Evolutionary conservation across 495 filamentous ascomycete species (phyloP), one percentile per base, ranked within the genome.

Genomic region (Trichocladium antarcticum): DNA sequence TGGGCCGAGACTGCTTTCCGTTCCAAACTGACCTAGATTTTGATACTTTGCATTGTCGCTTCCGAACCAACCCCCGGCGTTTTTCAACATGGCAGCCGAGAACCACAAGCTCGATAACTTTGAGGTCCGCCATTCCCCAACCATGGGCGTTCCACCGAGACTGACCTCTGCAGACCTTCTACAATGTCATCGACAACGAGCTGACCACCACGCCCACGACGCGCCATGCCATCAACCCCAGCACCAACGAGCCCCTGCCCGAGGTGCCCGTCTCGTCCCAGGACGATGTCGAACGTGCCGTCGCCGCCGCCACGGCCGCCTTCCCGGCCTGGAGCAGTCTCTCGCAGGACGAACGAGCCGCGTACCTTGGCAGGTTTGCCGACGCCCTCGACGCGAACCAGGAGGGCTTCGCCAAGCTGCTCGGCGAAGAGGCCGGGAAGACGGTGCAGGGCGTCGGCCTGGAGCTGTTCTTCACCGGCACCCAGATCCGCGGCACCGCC

Each of bases 281-380:
- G 8, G 35, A 67, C 22, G 71, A 74, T 19, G 71, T 74, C 28
- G 49, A 46, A 12, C 62, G 61, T 11, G 70, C 66, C 12, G 57
- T 53, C 37, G 54, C 57, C 5, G 68, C 70, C 24, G 70, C 70
- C 45, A 59, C 61, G 50, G 54, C 57, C 5, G 68, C 70, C 24
- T 71, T 71, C 45, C 58, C 61, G 50, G 59, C 61, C 0, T 74
- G 71, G 70, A 55, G 46, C 36, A 55, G 62, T 10, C 36, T 31
- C 1, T 36, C 42, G 11, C 34, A 56, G 12, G 56, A 62, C 7
- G 64, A 73, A 47, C 71, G 83, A 9, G 69, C 75, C 17, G 65
- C 70, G 20, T 59, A 73, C 12, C 50, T 84, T 6, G 29, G 54
- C 31, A 72, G 72, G 39, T 78, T 75, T 31, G 72, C 71, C 32